These are phyloP conservation scores for Thelonectria discophora DNA, from an alignment of 2,329 filamentous ascomycete genomes.

Conservation along the genomic window DNA sequence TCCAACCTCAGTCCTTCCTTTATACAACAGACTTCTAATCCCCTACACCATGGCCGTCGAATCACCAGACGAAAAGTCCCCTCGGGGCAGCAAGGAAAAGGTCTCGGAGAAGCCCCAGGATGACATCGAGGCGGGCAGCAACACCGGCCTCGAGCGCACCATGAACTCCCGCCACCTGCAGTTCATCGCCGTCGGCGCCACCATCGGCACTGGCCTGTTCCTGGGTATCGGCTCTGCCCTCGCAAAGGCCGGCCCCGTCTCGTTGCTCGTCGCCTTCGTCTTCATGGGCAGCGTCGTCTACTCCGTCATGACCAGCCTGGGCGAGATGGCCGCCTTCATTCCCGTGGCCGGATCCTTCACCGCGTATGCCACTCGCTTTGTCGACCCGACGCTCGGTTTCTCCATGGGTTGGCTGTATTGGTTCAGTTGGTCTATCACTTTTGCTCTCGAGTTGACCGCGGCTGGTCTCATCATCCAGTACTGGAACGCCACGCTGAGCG, in stretches of 20 bases:
- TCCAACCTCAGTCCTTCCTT: not conserved
- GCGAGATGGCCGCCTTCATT: slow-evolving; percentile 80
- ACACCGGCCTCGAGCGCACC: slow-evolving; percentile 48
- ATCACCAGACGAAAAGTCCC: slow-evolving; percentile 43
- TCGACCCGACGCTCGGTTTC: slow-evolving; percentile 77
- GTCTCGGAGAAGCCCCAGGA: slow-evolving; percentile 26
- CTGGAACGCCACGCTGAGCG: slow-evolving; percentile 69
- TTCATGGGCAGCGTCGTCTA: slow-evolving; percentile 78
- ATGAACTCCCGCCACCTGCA: slow-evolving; percentile 55
- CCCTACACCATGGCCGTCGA: slow-evolving; percentile 28
- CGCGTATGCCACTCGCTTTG: slow-evolving; percentile 77
- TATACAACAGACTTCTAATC: slow-evolving; percentile 8
- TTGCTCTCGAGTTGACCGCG: slow-evolving; percentile 76
- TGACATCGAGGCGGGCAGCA: slow-evolving; percentile 50
- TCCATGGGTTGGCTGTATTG: slow-evolving; percentile 87
- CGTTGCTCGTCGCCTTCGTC: slow-evolving; percentile 72
- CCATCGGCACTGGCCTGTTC: slow-evolving; percentile 78
- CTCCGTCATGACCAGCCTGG: slow-evolving; percentile 75
- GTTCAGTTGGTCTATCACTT: slow-evolving; percentile 80
- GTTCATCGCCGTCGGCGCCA: slow-evolving; percentile 65
- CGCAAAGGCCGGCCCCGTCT: slow-evolving; percentile 70
- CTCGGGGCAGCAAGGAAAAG: slow-evolving; percentile 42
- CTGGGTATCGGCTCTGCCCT: slow-evolving; percentile 72
- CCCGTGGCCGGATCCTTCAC: slow-evolving; percentile 82
- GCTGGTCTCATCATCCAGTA: slow-evolving; percentile 80